phyloP scores from a whole-genome alignment of 208 protist genomes.

The Acanthamoeba divionensis region DNA sequence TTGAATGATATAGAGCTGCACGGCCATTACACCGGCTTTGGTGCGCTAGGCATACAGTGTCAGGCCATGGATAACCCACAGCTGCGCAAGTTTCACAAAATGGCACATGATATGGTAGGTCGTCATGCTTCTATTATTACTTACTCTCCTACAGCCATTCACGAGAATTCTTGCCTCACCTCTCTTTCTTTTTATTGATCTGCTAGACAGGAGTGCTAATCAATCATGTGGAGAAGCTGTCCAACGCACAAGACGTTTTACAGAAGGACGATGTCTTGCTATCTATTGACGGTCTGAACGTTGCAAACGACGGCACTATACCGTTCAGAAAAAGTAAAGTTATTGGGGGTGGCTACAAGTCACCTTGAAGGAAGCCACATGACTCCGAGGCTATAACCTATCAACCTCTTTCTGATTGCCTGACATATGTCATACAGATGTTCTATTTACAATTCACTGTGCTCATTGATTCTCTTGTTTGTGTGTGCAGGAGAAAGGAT shows the following conservation, averaged over 20 bases:
- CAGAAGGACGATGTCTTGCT: constrained; percentile 64
- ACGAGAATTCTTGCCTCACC: not conserved
- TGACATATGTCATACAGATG: too few species aligned
- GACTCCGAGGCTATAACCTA: too few species aligned
- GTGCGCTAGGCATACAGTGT: constrained; percentile 51
- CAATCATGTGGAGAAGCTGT: not conserved
- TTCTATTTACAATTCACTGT: not conserved
- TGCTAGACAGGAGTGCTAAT: constrained; percentile 62
- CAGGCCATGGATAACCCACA: constrained; percentile 55
- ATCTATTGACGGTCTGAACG: constrained; percentile 55
- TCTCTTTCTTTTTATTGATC: not conserved
- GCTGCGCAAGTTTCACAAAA: constrained; percentile 51
- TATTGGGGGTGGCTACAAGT: too few species aligned
- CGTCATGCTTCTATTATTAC: too few species aligned
- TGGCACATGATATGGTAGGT: constrained; percentile 15
- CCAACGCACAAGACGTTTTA: constrained; percentile 43
- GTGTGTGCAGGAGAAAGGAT: constrained; percentile 24
- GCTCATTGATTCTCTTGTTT: not conserved
- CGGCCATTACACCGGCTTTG: constrained; percentile 59
- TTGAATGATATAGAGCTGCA: constrained; percentile 50
- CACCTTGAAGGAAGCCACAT: too few species aligned
- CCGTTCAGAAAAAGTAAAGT: constrained; percentile 57
- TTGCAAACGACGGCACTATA: constrained; percentile 71
- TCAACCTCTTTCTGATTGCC: too few species aligned
- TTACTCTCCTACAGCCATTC: not conserved